Evolutionary conservation across 2,329 filamentous ascomycete genomes (phyloP).

Genomic region (Diaporthe citrichinensis): DNA sequence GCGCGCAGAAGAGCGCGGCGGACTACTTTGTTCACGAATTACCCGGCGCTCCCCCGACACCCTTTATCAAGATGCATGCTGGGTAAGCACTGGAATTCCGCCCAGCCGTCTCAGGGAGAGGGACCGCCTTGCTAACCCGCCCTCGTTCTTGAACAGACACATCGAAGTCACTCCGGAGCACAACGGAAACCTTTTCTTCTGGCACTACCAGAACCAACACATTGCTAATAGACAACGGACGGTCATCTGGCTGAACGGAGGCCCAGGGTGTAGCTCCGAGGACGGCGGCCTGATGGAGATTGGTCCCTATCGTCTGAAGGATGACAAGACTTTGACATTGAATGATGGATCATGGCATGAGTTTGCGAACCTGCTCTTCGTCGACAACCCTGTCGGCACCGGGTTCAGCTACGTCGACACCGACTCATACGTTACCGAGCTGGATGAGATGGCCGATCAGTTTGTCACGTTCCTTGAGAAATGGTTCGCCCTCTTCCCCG

Average conservation of each 20-base stretch:
- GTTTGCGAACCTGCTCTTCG: conserved; percentile 96
- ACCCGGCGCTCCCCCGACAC: conserved; percentile 84
- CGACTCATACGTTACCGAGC: conserved; percentile 86
- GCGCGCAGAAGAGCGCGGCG: conserved; percentile 70
- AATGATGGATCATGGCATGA: conserved; percentile 99
- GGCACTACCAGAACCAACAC: conserved; percentile 96
- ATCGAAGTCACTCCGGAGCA: conserved; percentile 88
- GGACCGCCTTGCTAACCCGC: background rate
- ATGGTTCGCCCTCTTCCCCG: conserved; percentile 90
- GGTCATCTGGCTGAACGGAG: conserved; percentile 97
- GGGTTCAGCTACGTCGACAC: conserved; percentile 97
- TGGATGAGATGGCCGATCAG: conserved; percentile 90
- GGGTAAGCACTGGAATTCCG: conserved; percentile 72
- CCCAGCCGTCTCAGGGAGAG: background rate
- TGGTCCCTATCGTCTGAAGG: conserved; percentile 89
- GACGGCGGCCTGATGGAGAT: conserved; percentile 97
- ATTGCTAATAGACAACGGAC: conserved; percentile 93
- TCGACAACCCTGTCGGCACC: conserved; percentile 96
- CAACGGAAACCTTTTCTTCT: conserved; percentile 98
- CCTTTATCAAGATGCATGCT: conserved; percentile 96
- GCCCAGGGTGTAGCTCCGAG: conserved; percentile 96
- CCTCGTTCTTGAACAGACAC: conserved; percentile 70
- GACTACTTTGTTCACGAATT: conserved; percentile 92
- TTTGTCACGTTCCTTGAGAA: conserved; percentile 92
- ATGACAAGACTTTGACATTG: conserved; percentile 78